A percentile compares a stretch with the other conserved stretches of the same genome.
Evolutionary conservation across 305 asterid species (phyloP).

Genomic region (Galium porrigens): DNA sequence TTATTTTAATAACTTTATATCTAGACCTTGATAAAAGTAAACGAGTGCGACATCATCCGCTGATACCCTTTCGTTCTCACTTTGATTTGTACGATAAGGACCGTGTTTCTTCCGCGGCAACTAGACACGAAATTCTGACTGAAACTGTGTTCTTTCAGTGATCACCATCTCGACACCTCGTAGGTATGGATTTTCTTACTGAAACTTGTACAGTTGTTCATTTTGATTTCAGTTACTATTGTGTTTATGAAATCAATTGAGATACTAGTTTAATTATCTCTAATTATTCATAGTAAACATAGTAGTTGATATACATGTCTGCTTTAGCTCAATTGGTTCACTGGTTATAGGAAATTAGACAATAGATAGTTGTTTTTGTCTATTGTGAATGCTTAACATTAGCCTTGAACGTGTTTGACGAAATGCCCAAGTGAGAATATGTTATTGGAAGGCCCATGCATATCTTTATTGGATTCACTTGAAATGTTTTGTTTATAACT

Average conservation of each 20-base stretch:
- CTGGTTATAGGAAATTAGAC: not conserved
- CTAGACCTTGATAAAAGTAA: too few species aligned
- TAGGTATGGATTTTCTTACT: not conserved
- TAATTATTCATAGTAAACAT: not conserved
- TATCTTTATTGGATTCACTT: not conserved
- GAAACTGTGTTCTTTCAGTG: not conserved
- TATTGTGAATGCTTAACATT: not conserved
- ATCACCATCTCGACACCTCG: not conserved
- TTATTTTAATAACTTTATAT: too few species aligned
- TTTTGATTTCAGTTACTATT: not conserved
- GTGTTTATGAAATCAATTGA: not conserved
- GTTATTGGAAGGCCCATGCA: not conserved
- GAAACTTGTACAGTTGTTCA: not conserved
- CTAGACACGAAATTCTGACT: not conserved
- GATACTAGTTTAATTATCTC: not conserved
- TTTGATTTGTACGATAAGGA: too few species aligned
- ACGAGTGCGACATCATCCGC: too few species aligned
- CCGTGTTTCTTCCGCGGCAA: not conserved
- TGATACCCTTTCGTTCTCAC: too few species aligned
- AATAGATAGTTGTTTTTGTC: not conserved
- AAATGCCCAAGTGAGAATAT: not conserved
- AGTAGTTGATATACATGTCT: not conserved
- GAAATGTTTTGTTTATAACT: too few species aligned
- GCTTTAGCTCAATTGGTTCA: not conserved
- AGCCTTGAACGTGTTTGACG: not conserved